Percentiles rank a stretch among this genome's conserved stretches.
Conservation (phyloP, 2,329 filamentous ascomycete genomes). For the Balansia obtecta region DNA sequence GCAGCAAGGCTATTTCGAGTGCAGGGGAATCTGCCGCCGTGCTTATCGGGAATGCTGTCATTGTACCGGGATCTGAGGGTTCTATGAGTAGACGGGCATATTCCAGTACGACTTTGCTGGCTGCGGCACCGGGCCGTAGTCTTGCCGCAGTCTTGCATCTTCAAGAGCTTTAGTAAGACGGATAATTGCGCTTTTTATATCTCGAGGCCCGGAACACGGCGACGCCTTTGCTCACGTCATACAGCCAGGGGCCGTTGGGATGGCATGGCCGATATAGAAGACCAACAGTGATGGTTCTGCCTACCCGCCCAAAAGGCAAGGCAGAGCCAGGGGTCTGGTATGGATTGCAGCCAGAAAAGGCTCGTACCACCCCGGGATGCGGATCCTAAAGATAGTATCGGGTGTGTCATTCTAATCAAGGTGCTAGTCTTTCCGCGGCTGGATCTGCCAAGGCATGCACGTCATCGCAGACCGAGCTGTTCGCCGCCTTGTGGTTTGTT, state of each 20-base stretch:
- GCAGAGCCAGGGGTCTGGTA: too few species aligned
- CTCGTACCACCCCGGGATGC: background rate
- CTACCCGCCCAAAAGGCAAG: too few species aligned
- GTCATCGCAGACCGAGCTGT: too few species aligned
- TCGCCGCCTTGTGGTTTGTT: background rate
- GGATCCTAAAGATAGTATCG: background rate
- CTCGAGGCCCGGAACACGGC: background rate
- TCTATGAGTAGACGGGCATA: slow-evolving; percentile 10
- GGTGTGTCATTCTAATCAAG: background rate
- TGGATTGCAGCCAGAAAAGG: too few species aligned
- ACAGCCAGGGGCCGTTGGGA: background rate
- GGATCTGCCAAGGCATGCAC: background rate
- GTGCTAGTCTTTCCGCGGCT: background rate
- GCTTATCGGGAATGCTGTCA: slow-evolving; percentile 6
- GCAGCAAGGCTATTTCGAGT: background rate
- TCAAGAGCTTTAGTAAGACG: background rate
- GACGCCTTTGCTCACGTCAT: background rate
- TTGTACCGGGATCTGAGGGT: slow-evolving; percentile 10
- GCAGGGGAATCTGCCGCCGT: background rate
- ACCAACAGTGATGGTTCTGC: too few species aligned
- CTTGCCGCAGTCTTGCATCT: background rate
- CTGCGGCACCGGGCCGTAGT: background rate
- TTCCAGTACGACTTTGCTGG: background rate
- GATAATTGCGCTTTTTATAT: background rate
- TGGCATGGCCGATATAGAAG: background rate